Evolutionary conservation across 768 basidiomycete genomes (phyloP), one percentile per base, ranked within the genome.

Genomic region (Coprinellus aureogranulatus): DNA sequence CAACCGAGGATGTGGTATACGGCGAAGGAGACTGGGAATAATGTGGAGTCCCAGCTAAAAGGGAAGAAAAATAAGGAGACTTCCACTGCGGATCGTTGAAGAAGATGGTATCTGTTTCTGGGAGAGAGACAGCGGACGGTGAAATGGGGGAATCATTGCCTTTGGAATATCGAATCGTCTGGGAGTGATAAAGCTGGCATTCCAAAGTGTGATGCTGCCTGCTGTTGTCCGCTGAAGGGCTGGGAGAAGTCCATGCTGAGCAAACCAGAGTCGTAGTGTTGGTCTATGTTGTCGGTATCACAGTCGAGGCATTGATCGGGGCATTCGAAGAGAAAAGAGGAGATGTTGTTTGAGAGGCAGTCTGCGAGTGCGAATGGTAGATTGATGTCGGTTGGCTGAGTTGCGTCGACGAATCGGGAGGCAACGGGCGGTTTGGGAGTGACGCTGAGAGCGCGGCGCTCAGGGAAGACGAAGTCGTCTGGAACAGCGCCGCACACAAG

Each of bases 401-500:
- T 39, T 65, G 67, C 10, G 65, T 64, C 4, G 67, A 64, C 41
- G 65, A 64, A 47, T 65, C 58, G 28, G 65, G 65, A 16, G 77
- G 77, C 23, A 76, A 62, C 31, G 77, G 68, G 50, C 67, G 64
- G 11, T 62, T 63, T 47, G 66, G 72, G 8, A 75, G 78, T 57
- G 80, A 74, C 62, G 77, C 79, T 3, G 81, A 79, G 31, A 88
- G 66, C 5, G 85, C 86, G 2, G 62, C 44, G 46, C 62, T 63
- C 34, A 64, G 58, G 30, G 59, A 61, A 20, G 59, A 61, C 10
- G 63, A 64, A 34, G 62, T 60, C 25, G 53, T 56, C 18, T 61
- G 57, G 41, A 62, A 63, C 20, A 62, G 65, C 2, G 65, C 62
- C 53, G 53, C 27, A 25, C 23, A 25, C 26, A 6, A 22, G 10